These are phyloP conservation scores for Mycena filopes DNA, from an alignment of 768 basidiomycete genomes.

Conservation along the genomic window DNA sequence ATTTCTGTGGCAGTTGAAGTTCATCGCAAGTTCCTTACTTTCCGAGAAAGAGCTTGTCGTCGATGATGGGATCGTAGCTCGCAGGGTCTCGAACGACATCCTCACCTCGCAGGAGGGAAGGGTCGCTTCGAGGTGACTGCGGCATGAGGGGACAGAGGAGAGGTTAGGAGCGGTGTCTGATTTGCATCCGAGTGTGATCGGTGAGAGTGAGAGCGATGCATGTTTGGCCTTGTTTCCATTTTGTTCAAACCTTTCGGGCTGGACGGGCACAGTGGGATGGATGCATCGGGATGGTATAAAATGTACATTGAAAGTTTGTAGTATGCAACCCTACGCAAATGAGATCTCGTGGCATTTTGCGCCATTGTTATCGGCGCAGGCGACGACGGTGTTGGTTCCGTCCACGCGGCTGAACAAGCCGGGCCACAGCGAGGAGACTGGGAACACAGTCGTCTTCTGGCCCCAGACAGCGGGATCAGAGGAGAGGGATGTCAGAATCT, in stretches of 20 bases:
- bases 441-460: slow-evolving; percentile 27
- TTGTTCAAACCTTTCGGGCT: slow-evolving; percentile 10
- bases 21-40: slow-evolving; percentile 39
- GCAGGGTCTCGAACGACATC: slow-evolving; percentile 20
- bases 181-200: not conserved
- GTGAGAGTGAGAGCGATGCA: no score
- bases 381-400: slow-evolving; percentile 14
- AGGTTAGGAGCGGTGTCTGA: not conserved
- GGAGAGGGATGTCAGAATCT: slow-evolving; percentile 23
- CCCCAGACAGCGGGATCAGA: slow-evolving; percentile 25
- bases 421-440: slow-evolving; percentile 15
- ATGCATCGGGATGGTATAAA: not conserved
- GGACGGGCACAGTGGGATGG: no score
- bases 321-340: slow-evolving; percentile 19
- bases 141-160: not conserved
- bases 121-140: not conserved
- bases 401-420: slow-evolving; percentile 6
- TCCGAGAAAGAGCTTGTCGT: slow-evolving; percentile 47
- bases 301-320: no score
- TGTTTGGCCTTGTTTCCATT: slow-evolving; percentile 17
- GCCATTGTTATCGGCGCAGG: slow-evolving; percentile 24
- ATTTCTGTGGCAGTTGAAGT: not conserved
- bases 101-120: not conserved
- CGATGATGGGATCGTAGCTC: slow-evolving; percentile 39
- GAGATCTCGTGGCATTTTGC: slow-evolving; percentile 17